Conservation (phyloP, 73 alveolate species). For the Stentor roeselii region DNA sequence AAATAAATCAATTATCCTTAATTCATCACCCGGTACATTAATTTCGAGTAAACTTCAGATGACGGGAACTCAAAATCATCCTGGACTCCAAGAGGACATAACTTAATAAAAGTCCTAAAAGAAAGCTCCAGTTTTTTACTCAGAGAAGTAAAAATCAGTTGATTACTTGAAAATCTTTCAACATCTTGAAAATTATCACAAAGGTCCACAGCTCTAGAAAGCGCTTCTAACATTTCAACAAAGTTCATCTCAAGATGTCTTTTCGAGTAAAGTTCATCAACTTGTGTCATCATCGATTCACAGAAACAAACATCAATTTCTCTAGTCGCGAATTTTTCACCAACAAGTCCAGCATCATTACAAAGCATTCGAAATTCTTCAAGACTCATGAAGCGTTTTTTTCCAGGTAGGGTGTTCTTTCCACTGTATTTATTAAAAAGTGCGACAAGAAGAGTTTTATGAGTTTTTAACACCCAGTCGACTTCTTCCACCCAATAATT, state of each 20-base stretch:
- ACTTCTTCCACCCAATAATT: slow-evolving; percentile 53
- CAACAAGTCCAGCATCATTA: slow-evolving; percentile 53
- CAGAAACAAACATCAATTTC: slow-evolving; percentile 59
- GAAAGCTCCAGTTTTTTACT: neutral
- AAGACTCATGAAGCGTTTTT: slow-evolving; percentile 47
- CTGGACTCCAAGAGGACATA: neutral
- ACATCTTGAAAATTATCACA: neutral
- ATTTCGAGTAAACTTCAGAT: neutral
- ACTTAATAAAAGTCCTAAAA: neutral
- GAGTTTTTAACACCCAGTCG: slow-evolving; percentile 46
- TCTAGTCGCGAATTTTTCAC: slow-evolving; percentile 63
- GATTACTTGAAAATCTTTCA: neutral
- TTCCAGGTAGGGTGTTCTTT: slow-evolving; percentile 51
- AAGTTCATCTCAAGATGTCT: slow-evolving; percentile 64
- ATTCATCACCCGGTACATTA: neutral
- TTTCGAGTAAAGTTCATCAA: slow-evolving; percentile 61
- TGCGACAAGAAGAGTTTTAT: slow-evolving; percentile 40
- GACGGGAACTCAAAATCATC: neutral
- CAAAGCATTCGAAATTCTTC: slow-evolving; percentile 59
- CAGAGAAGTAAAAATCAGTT: neutral
- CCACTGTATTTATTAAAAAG: slow-evolving; percentile 51
- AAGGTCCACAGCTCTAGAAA: slow-evolving; percentile 64
- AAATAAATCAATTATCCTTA: no score
- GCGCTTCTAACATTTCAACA: slow-evolving; percentile 71
- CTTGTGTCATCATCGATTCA: slow-evolving; percentile 72